Evolutionary conservation across 495 filamentous ascomycete species (phyloP).

Genomic region (Mycothermus thermophilus): DNA sequence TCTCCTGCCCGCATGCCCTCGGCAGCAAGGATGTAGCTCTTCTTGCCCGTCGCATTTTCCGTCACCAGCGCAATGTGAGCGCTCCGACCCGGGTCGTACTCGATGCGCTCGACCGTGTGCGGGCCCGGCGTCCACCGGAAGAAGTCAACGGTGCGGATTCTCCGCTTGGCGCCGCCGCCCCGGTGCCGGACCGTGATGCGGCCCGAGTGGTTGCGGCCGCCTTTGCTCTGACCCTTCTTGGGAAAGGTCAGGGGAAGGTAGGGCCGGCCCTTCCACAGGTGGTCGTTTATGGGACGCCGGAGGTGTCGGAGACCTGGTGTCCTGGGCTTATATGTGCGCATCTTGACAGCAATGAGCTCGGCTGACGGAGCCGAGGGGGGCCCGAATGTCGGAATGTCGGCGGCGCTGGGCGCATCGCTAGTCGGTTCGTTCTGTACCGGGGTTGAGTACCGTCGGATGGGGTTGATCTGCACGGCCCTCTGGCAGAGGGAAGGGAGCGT

Average conservation of each 20-base stretch:
- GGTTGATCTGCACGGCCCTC: slow-evolving; percentile 6
- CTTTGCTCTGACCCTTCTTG: slow-evolving; percentile 81
- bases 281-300: slow-evolving; percentile 82
- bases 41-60: slow-evolving; percentile 48
- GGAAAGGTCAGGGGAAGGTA: slow-evolving; percentile 70
- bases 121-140: slow-evolving; percentile 57
- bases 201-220: slow-evolving; percentile 81
- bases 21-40: slow-evolving; percentile 83
- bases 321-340: slow-evolving; percentile 85
- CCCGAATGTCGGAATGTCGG: too few relatives aligned
- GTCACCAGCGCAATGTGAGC: slow-evolving; percentile 85
- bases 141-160: slow-evolving; percentile 86
- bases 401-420: slow-evolving; percentile 1
- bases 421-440: slow-evolving; percentile 1
- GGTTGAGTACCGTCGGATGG: slow-evolving; percentile 16
- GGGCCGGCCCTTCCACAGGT: slow-evolving; percentile 86
- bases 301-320: slow-evolving; percentile 92
- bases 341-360: slow-evolving; percentile 28
- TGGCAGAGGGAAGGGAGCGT: slow-evolving; percentile 16
- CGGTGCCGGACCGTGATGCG: slow-evolving; percentile 76
- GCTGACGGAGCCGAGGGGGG: slow-evolving; percentile 10
- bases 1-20: slow-evolving; percentile 91
- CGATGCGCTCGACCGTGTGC: slow-evolving; percentile 82
- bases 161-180: slow-evolving; percentile 78
- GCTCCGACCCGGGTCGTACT: slow-evolving; percentile 85